Evolutionary conservation across 2,329 filamentous ascomycete species (phyloP).

Genomic region (Apiospora koreana): DNA sequence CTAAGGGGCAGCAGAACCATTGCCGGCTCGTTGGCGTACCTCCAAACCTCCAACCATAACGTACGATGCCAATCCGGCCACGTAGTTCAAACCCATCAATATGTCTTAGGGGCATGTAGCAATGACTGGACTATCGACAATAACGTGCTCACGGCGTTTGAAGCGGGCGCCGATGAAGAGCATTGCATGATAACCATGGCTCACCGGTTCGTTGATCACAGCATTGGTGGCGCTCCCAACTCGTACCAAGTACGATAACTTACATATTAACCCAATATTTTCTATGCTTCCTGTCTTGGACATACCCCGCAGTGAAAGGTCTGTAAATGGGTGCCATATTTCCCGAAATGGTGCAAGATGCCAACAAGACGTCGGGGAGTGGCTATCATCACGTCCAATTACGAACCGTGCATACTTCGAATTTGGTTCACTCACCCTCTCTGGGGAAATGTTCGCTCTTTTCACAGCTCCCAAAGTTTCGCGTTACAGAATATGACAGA

Average conservation of each 20-base stretch:
- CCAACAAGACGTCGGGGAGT: background rate
- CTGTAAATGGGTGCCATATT: background rate
- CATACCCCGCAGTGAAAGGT: background rate
- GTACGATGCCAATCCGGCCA: background rate
- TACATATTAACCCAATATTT: background rate
- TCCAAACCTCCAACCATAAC: background rate
- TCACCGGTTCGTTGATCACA: slow-evolving; percentile 1
- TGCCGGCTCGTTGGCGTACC: background rate
- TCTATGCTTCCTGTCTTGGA: background rate
- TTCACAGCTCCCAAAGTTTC: background rate
- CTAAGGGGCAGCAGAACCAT: background rate
- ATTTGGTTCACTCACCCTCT: background rate
- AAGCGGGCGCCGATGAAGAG: background rate
- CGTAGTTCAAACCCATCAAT: background rate
- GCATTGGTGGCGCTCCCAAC: background rate
- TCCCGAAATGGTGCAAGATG: background rate
- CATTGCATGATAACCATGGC: background rate
- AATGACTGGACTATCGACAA: background rate
- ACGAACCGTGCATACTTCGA: background rate
- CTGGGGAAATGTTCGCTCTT: background rate
- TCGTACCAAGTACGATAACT: background rate
- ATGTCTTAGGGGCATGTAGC: too few species aligned
- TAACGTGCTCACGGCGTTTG: background rate
- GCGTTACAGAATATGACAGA: background rate
- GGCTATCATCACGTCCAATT: background rate